phyloP scores from a whole-genome alignment of 1,284 basidiomycete species.

The Tremellales sp. region DNA sequence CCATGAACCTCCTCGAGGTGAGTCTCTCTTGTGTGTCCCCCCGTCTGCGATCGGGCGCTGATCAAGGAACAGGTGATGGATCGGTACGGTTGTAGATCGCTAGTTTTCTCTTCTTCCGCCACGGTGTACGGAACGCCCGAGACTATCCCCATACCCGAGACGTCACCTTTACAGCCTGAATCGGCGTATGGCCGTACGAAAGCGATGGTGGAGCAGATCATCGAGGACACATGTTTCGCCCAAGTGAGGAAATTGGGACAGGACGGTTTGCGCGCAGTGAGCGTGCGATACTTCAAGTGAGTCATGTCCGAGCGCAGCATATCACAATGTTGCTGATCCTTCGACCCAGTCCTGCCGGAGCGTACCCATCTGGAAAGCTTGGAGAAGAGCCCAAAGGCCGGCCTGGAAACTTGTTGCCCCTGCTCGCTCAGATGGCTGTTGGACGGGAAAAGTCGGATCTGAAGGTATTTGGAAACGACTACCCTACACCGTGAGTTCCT shows the following conservation, averaged over 20 bases:
- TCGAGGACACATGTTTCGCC: slow-evolving; percentile 83
- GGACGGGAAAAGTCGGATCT: slow-evolving; percentile 79
- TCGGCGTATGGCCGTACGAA: slow-evolving; percentile 95
- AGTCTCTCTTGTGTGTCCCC: slow-evolving; percentile 10
- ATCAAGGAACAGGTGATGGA: slow-evolving; percentile 63
- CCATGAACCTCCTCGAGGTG: slow-evolving; percentile 65
- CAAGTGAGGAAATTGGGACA: slow-evolving; percentile 35
- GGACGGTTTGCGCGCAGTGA: slow-evolving; percentile 29
- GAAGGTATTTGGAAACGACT: slow-evolving; percentile 95
- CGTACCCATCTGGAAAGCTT: slow-evolving; percentile 89
- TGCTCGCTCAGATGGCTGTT: slow-evolving; percentile 92
- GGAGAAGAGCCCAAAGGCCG: slow-evolving; percentile 94
- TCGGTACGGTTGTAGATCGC: slow-evolving; percentile 70
- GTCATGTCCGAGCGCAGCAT: too few relatives aligned
- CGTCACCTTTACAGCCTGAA: slow-evolving; percentile 79
- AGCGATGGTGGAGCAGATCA: slow-evolving; percentile 84
- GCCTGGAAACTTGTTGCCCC: slow-evolving; percentile 88
- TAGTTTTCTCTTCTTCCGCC: slow-evolving; percentile 96
- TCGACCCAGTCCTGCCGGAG: slow-evolving; percentile 91
- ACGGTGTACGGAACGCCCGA: slow-evolving; percentile 98
- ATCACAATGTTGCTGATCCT: neutral
- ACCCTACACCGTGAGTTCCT: slow-evolving; percentile 74
- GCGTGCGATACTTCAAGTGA: slow-evolving; percentile 87
- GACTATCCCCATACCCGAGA: slow-evolving; percentile 88
- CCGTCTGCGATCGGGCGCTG: neutral